Base-by-base conservation (phyloP, 2,329 filamentous ascomycete genomes). In the Scedosporium aurantiacum region DNA sequence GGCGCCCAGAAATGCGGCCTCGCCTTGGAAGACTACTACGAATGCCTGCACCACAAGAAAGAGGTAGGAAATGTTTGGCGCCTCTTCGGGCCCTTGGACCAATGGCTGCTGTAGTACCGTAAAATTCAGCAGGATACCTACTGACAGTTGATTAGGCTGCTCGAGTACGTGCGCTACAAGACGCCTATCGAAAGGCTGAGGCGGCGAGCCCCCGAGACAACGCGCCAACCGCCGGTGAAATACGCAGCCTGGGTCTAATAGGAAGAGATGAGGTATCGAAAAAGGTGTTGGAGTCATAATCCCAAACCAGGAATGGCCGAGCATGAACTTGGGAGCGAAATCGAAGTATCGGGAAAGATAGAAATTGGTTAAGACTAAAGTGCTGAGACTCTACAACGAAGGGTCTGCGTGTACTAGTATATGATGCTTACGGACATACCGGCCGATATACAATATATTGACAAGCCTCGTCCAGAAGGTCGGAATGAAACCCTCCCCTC, bases 1-100 rank as follows among this genome's bases (percentile, higher is more conserved):
- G 90, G 90, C 68, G 94, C 92, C 79, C 88, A 86, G 75, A 96
- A 96, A 78, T 99, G 95, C 74, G 78, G 82, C 18, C 87, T 89
- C 16, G 83, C 86, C 4, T 81, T 97, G 67, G 94, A 99, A 74
- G 94, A 99, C 74, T 99, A 99, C 80, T 96, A 97, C 74, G 94
- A 99, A 79, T 99, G 95, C 76, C 79, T 99, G 72, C 94, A 99
- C 75, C 94, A 99, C 82, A 91, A 89, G 82, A 99, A 99, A 80
- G 94, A 99, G 90, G 94, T 97, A 71, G 63, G 84, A 75, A 21
- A 50, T 21, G n/a, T 37, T 37, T 37, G 32, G 32, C 32, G 32
- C 32, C 32, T 37, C 32, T 37, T 37, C 32, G 32, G 32, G 10
- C 32, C 5, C 3, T 6, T 37, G 12, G 32, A 10, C 1, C 32